Base-by-base conservation (phyloP, 345 rosid species). In the Salix caprea region DNA sequence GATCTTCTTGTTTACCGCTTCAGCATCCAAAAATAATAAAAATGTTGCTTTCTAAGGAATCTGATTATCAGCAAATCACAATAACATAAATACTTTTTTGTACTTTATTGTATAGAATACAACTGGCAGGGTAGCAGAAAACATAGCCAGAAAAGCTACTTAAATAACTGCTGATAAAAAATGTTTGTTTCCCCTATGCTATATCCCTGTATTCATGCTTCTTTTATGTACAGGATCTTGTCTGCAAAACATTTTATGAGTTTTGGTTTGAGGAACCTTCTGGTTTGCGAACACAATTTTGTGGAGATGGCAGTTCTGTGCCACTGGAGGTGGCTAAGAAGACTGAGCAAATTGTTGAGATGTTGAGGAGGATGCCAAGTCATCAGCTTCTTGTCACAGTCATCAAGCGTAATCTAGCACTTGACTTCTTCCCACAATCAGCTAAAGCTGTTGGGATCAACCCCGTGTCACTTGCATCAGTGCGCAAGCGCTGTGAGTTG, bases 231-330 rank as follows among this genome's bases (percentile, higher is more conserved):
- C 87, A 96, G 98, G 99, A 96, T 87, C 93, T 92, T 77, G 99
- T 96, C 79, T 96, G 97, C 91, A 96, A 96, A 94, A 96, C 95
- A 71, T 93, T 96, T 84, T 91, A 92, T 87, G 98, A 96, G 76
- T 93, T 96, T 78, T 96, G 99, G 99, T 96, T 96, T 75, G 98
- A 96, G 86, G 98, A 96, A 80, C 90, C 97, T 80, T 84, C 92
- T 74, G 90, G 94, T 70, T 76, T 78, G 67, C 97, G 85, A 84
- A 87, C 89, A 68, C 90, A 88, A 74, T 88, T 70, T 85, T 88
- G 83, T 80, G 87, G 91, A 77, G 92, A 91, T 83, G 92, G 90
- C 84, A 92, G 99, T 88, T 90, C 94, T 79, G 91, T 93, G 80
- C 97, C 99, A 23, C 42, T 89, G 83, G 98, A 96, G 77, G 89